Evolutionary conservation across 768 basidiomycete genomes (phyloP), one percentile per base, ranked within the genome.

Genomic region (Gymnopilus junonius): DNA sequence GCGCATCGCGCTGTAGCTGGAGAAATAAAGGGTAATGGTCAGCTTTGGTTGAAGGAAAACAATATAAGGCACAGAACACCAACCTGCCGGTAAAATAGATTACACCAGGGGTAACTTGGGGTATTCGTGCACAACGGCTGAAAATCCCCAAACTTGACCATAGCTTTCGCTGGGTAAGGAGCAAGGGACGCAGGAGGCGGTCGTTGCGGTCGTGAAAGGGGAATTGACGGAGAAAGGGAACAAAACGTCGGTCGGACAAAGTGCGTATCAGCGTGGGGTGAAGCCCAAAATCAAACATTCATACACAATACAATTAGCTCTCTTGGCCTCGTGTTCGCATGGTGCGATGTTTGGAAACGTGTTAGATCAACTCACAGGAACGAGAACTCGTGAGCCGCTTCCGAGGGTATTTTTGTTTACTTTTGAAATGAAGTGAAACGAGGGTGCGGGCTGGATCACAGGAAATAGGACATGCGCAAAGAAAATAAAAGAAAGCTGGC

Each of bases 31-130:
- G 15, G 12, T 12, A 48, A 50, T 14, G 35, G 45, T 20, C 5
- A 58, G 40, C 12, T 20, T n/a, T 14, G 42, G 17, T 42, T 20
- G 34, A n/a, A n/a, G n/a, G 29, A 56, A 34, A 50, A 40, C 45
- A 46, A 61, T 61, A 48, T 79, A 73, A 69, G n/a, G 59, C n/a
- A 59, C 39, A 11, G 31, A 6, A 53, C 25, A 55, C 59, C 70
- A 79, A 94, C 89, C 82, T 97, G 94, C 63, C 86, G 85, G 78
- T 95, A 95, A 79, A 97, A 96, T 68, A 97, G 88, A 73, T 97
- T 97, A 79, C 96, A 98, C 87, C 93, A 92, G 0, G 95, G 87
- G 71, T 97, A 91, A 48, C 90, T 92, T 1, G 93, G 93, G 8
- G 85, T 84, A 43, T 85, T 76, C 42, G 80, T 77, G 74, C 94